Evolutionary conservation across 164 flowering plant genomes (phyloP), one percentile per base, ranked within the genome.

Genomic region (Nymphaea thermarum): DNA sequence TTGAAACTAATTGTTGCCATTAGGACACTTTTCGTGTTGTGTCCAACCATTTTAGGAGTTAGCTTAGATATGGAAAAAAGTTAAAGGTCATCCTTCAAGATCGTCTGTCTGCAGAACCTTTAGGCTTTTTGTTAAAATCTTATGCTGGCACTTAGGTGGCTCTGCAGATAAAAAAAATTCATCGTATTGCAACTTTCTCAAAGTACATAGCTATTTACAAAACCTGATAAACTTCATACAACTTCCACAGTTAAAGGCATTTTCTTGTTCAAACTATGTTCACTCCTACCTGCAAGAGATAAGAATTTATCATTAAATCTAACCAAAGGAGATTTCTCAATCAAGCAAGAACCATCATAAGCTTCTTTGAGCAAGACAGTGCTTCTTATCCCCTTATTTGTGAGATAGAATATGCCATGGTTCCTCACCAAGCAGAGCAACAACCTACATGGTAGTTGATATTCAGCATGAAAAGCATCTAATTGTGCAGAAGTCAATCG

Each of bases 281-380:
- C 84, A 64, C 75, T 77, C 69, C 95, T 86, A 64, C 93, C 94
- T 64, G 76, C 77, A 43, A 91, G 91, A 12, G 81, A 81, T 15
- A 87, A 65, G 82, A 94, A 85, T 74, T 82, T 85, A 36, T 87
- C 91, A 66, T 87, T 68, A 69, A 81, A 87, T 69, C 64, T 72
- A 77, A 91, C 62, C 62, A 88, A 68, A 51, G 97, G 93, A 69
- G 95, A 87, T 75, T 90, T 88, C 43, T 87, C 82, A 44, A 81
- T 76, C 78, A 94, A 79, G 68, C 65, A 75, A 11, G 91, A 77
- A 17, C 90, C 91, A 69, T 80, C 80, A 75, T 94, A 94, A 68
- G 89, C 90, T 75, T 94, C 99, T 73, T 94, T 91, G n/a, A 91
- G 87, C 64, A 94, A 80, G 16, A 94, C 96, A 18, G 96, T 94